Evolutionary conservation across 2,329 filamentous ascomycete species (phyloP).

Genomic region (Paraphoma chrysanthemicola): DNA sequence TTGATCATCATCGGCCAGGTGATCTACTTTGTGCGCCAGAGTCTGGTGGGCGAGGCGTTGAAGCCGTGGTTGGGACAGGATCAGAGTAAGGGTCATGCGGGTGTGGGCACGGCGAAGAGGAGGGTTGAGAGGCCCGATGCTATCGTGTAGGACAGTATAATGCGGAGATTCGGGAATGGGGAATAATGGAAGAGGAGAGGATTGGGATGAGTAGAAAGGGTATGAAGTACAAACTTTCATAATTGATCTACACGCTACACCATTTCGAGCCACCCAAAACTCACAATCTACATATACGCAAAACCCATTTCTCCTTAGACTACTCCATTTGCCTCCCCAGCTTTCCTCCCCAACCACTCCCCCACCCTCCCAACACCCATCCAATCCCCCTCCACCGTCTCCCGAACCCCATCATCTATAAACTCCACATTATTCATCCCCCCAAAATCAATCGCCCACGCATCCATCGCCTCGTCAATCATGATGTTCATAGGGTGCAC

Average conservation of each 20-base stretch:
- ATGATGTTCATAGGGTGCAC: slow-evolving; percentile 39
- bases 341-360: slow-evolving; percentile 3
- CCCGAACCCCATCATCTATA: slow-evolving; percentile 45
- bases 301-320: no score
- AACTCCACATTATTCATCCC: slow-evolving; percentile 46
- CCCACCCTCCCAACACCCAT: slow-evolving; percentile 2
- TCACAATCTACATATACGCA: no score
- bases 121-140: slow-evolving; percentile 37
- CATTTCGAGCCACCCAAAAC: no score
- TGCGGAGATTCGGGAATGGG: no score
- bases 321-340: no score
- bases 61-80: slow-evolving; percentile 94
- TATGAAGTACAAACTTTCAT: no score
- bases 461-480: slow-evolving; percentile 42
- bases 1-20: slow-evolving; percentile 86
- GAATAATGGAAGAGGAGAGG: no score
- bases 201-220: no score
- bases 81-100: slow-evolving; percentile 67
- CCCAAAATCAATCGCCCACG: slow-evolving; percentile 48
- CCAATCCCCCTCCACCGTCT: slow-evolving; percentile 43
- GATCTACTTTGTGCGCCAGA: slow-evolving; percentile 86
- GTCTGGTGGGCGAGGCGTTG: slow-evolving; percentile 81
- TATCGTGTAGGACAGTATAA: no score
- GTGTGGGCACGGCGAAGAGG: slow-evolving; percentile 40
- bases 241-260: no score